Base-by-base conservation (phyloP, 129 eudicot species). In the Artemisia annua region DNA sequence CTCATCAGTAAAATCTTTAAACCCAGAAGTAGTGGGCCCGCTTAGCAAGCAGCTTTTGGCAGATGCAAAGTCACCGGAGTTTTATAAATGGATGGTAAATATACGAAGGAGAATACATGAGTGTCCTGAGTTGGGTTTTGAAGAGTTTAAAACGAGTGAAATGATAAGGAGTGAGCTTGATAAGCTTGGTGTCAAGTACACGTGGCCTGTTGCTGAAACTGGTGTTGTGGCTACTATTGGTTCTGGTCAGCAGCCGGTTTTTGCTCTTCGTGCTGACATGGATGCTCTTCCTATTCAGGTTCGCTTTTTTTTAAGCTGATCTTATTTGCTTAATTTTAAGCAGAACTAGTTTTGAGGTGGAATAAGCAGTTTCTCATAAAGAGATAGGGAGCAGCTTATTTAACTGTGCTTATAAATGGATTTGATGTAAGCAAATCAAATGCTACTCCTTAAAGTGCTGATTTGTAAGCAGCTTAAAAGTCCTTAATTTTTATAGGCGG, bases 211-310 rank as follows among this genome's bases (percentile, higher is more conserved):
- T 22, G 91, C 84, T 60, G 66, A 65, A 60, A 87, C 91, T 2
- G 91, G 91, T 1, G 71, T 87, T 0, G 86, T 87, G 7, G 91
- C 91, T 60, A 55, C 86, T 32, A 81, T 87, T 81, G 87, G 86
- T 14, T 84, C 87, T 19, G 92, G 87, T 14, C 10, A 28, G 58
- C 78, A 72, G 7, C 91, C 91, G 18, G 54, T 81, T 22, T 87
- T 87, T 65, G 86, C 82, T n/a, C 88, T 87, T 22, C 84, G 91
- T 4, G 91, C 91, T 52, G 91, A 87, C 60, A 87, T 87, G 91
- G 91, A 87, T 69, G 91, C 91, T 53, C 84, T 87, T 35, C 83
- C 91, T 35, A 50, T 86, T 11, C 90, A 86, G 90, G 90, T 85
- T 26, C n/a, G n/a, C 26, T 39, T 11, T 20, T 35, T 13, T 63